Evolutionary conservation across 78 protist species (phyloP), one percentile per base, ranked within the genome.

Genomic region (Dictyostelium purpureum): DNA sequence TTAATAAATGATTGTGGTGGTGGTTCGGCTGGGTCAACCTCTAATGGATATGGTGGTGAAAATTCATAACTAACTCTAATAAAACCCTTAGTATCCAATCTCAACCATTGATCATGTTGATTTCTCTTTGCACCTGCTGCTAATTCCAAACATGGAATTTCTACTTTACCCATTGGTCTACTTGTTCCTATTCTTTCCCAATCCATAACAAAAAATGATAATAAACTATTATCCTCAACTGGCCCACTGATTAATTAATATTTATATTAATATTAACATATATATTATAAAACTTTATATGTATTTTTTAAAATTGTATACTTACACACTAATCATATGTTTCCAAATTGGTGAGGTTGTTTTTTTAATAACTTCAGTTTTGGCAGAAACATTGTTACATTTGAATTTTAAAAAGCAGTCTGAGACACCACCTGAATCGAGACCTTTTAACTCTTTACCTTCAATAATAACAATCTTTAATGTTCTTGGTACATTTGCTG

Each of bases 281-380:
- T 49, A 51, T 51, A 51, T 19, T 33, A 74, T 26, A 7, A 12
- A 28, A 16, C 38, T 14, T 31, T 45, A 71, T 24, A 31, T 73
- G 21, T 57, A 21, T 49, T 12, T 21, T 0, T 52, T 21, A 52
- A 21, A 52, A 52, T 52, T 26, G 0, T 18, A 9, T 19, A 77
- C 57, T 12, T 79, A 79, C 87, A 79, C 16, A 18, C 42, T n/a
- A 43, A 45, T 24, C 21, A 66, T 33, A 49, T 49, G 45, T 37
- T 79, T 66, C 88, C 88, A 79, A 21, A 66, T 31, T 37, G 88
- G 88, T 5, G 38, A 14, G 1, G 38, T 45, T 45, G 78, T 33
- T 14, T 66, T 65, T 49, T 79, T 79, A 49, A 79, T 79, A 12
- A 66, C 77, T 21, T 79, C 88, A 16, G 88, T 79, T 66, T 79